Evolutionary conservation across 2,329 filamentous ascomycete species (phyloP).

Genomic region (Tothia fuscella): DNA sequence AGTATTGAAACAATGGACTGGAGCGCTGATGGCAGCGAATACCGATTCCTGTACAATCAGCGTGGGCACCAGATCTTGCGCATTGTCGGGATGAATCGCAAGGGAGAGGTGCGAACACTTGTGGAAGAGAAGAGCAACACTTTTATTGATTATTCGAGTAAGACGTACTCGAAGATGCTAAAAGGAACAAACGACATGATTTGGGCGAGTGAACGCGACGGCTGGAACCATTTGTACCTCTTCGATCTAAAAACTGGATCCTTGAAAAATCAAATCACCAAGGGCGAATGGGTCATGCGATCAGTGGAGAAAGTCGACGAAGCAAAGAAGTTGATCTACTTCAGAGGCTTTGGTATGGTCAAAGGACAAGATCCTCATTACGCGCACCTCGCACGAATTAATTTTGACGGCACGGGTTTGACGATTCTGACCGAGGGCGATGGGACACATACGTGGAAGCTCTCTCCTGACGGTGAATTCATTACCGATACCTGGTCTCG

Average conservation of each 20-base stretch:
- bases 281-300: slow-evolving; percentile 26
- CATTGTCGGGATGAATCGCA: slow-evolving; percentile 16
- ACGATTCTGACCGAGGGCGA: slow-evolving; percentile 18
- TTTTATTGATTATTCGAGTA: slow-evolving; percentile 17
- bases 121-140: slow-evolving; percentile 18
- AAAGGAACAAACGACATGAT: slow-evolving; percentile 15
- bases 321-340: slow-evolving; percentile 16
- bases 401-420: slow-evolving; percentile 19
- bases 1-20: slow-evolving; percentile 15
- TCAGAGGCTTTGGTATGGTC: slow-evolving; percentile 17
- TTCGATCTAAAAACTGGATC: slow-evolving; percentile 22
- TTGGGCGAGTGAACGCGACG: slow-evolving; percentile 19
- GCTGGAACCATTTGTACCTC: slow-evolving; percentile 21
- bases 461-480: slow-evolving; percentile 13
- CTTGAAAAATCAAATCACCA: slow-evolving; percentile 24
- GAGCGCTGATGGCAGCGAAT: slow-evolving; percentile 17
- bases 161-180: slow-evolving; percentile 14
- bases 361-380: slow-evolving; percentile 18
- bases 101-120: slow-evolving; percentile 15
- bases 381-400: slow-evolving; percentile 18
- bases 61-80: slow-evolving; percentile 17
- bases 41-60: slow-evolving; percentile 18
- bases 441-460: slow-evolving; percentile 16
- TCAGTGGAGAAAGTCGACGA: slow-evolving; percentile 18
- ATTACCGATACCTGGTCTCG: slow-evolving; percentile 19